These are phyloP conservation scores for Lentinus brumalis DNA, from an alignment of 768 basidiomycete genomes.

Conservation along the genomic window DNA sequence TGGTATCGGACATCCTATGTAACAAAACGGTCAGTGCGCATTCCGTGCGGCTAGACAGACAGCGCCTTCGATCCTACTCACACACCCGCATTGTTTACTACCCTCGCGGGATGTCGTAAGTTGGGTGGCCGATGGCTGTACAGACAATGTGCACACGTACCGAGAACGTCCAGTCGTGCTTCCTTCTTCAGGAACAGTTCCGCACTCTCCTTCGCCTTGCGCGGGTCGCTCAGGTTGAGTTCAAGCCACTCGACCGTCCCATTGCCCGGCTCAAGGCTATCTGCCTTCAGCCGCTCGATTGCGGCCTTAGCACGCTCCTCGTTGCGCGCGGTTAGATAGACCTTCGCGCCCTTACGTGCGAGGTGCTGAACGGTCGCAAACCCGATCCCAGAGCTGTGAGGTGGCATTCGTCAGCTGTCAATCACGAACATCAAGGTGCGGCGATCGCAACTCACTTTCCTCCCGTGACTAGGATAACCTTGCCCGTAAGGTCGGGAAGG, in stretches of 20 bases:
- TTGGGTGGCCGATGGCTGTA: background rate
- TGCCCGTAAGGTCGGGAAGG: conserved; percentile 47
- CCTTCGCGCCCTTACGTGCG: conserved; percentile 45
- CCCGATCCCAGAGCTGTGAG: conserved; percentile 38
- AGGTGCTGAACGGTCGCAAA: conserved; percentile 41
- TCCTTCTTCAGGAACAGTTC: conserved; percentile 42
- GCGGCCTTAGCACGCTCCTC: conserved; percentile 35
- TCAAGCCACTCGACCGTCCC: conserved; percentile 39
- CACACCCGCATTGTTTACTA: conserved; percentile 60
- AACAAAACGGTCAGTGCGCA: background rate
- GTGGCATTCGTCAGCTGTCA: background rate
- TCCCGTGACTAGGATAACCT: conserved; percentile 51
- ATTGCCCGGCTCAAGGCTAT: conserved; percentile 31
- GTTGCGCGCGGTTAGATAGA: conserved; percentile 38
- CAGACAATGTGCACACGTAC: conserved; percentile 27
- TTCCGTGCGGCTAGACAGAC: background rate
- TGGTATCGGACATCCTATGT: conserved; percentile 1
- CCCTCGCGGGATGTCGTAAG: background rate
- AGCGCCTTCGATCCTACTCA: conserved; percentile 27
- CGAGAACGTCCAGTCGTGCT: conserved; percentile 45
- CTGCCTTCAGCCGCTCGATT: conserved; percentile 36
- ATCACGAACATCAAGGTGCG: background rate
- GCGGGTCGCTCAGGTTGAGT: conserved; percentile 43
- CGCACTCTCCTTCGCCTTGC: conserved; percentile 35
- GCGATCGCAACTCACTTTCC: conserved; percentile 40